Conservation (phyloP, 2,329 filamentous ascomycete genomes). For the Trichoderma atroviride region DNA sequence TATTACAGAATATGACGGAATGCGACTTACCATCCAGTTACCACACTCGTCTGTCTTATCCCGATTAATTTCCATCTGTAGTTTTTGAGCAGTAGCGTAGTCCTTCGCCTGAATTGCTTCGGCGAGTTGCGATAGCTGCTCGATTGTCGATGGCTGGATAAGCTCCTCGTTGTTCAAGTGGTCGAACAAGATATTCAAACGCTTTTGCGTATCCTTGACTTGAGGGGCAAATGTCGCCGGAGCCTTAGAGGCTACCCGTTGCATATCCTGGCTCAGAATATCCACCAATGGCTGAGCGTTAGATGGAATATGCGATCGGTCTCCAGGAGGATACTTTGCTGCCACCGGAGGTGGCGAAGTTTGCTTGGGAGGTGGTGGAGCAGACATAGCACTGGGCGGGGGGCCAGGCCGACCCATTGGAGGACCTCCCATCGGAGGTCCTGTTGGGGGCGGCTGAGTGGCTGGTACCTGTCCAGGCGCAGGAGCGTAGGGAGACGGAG, state of each 20-base stretch:
- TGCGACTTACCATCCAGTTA: constrained; percentile 77
- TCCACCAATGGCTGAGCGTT: constrained; percentile 78
- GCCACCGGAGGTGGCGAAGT: constrained; percentile 55
- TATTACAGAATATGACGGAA: not conserved
- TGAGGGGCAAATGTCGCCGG: constrained; percentile 85
- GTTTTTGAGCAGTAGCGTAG: constrained; percentile 65
- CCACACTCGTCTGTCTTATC: constrained; percentile 80
- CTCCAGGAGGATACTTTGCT: constrained; percentile 75
- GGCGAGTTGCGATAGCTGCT: constrained; percentile 65
- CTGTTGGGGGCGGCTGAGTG: constrained; percentile 39
- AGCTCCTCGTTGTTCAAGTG: constrained; percentile 96
- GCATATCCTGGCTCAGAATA: constrained; percentile 80
- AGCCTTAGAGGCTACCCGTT: constrained; percentile 82
- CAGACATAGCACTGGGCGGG: constrained; percentile 38
- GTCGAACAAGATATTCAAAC: constrained; percentile 91
- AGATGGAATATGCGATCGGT: constrained; percentile 84
- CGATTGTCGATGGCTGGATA: constrained; percentile 76
- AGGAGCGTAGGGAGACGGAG: constrained; percentile 46
- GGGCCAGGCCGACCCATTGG: constrained; percentile 39
- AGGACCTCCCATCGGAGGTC: constrained; percentile 39
- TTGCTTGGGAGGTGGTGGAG: constrained; percentile 52
- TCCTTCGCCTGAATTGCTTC: constrained; percentile 69
- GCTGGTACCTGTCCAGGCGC: constrained; percentile 52
- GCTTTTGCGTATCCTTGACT: constrained; percentile 91
- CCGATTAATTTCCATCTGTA: constrained; percentile 75